Evolutionary conservation across 306 rosid genomes (phyloP), one percentile per base, ranked within the genome.

Genomic region (Rosa rugosa): DNA sequence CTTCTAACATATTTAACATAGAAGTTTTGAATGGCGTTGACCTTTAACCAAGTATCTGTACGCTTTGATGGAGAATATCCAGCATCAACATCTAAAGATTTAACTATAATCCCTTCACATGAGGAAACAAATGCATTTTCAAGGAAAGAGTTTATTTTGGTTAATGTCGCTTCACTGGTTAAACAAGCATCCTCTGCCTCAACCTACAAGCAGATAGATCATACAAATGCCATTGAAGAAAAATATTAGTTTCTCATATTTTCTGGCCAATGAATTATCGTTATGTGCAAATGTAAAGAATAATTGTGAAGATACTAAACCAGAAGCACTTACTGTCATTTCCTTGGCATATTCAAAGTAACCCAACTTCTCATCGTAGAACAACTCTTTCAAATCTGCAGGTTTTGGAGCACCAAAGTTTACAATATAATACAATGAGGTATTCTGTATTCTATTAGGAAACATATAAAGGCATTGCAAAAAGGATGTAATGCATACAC

Each of bases 41-140:
- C 98, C 97, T 94, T 94, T 79, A 92, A 83, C 98, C 98, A 94
- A 57, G 91, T 72, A 74, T 90, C 98, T 49, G 85, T 77, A 63
- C 98, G 98, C 93, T 85, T 94, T 27, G 97, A 94, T 71, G 98
- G 98, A 75, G 76, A 90, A 88, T 94, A 94, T 75, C 89, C 93
- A 79, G 98, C 97, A 77, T 86, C 94, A 79, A 86, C 87, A 88
- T 94, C 98, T 81, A 94, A 86, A 8, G 90, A 79, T 83, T 94
- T 94, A 50, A 94, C 89, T 94, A 94, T 90, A 82, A 94, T 87
- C 80, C 98, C 98, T 94, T 94, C 98, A 84, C 98, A 89, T 23
- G 94, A 89, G 65, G 96, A 88, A 47, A 47, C 81, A 73, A 92
- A 80, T 53, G 98, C 94, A 78, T 83, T 85, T 88, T 90, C 91